These are phyloP conservation scores for Trichosporon sp. DNA, from an alignment of 1,284 basidiomycete species.

Conservation along the genomic window DNA sequence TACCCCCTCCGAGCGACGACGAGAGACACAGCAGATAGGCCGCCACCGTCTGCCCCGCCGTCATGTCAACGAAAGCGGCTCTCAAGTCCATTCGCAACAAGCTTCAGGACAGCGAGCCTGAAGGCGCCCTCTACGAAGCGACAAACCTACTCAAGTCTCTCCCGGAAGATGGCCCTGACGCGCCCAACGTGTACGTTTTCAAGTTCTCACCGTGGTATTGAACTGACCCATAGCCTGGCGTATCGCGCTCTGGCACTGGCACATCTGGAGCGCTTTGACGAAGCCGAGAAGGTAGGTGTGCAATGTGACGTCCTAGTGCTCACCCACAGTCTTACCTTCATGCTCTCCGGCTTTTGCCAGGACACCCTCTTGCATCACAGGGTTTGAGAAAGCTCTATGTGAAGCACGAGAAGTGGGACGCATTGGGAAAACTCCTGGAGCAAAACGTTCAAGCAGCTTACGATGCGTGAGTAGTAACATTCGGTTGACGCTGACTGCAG, in stretches of 20 bases:
- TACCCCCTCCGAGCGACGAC: neutral
- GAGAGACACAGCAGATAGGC: neutral
- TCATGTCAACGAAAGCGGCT: slow-evolving; percentile 34
- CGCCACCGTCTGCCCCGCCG: neutral
- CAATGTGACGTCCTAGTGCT: neutral
- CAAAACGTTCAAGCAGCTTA: slow-evolving; percentile 57
- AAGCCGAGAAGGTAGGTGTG: slow-evolving; percentile 73
- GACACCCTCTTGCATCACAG: slow-evolving; percentile 64
- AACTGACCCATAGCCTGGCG: slow-evolving; percentile 59
- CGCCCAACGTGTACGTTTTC: slow-evolving; percentile 63
- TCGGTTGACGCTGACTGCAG: slow-evolving; percentile 49
- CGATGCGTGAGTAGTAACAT: slow-evolving; percentile 56
- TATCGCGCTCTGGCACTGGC: slow-evolving; percentile 72
- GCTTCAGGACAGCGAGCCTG: slow-evolving; percentile 69
- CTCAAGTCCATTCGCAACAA: slow-evolving; percentile 76
- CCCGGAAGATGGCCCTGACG: slow-evolving; percentile 54
- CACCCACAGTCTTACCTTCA: slow-evolving; percentile 63
- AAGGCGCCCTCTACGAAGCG: slow-evolving; percentile 51
- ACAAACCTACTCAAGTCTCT: slow-evolving; percentile 56
- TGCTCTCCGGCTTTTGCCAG: slow-evolving; percentile 63
- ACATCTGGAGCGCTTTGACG: slow-evolving; percentile 63
- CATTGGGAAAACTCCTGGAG: slow-evolving; percentile 58
- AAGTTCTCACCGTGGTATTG: slow-evolving; percentile 19
- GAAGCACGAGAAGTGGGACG: slow-evolving; percentile 59
- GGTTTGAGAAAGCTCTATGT: slow-evolving; percentile 73